Base-by-base conservation (phyloP, 306 rosid species). In the Cicer chorassanicum region DNA sequence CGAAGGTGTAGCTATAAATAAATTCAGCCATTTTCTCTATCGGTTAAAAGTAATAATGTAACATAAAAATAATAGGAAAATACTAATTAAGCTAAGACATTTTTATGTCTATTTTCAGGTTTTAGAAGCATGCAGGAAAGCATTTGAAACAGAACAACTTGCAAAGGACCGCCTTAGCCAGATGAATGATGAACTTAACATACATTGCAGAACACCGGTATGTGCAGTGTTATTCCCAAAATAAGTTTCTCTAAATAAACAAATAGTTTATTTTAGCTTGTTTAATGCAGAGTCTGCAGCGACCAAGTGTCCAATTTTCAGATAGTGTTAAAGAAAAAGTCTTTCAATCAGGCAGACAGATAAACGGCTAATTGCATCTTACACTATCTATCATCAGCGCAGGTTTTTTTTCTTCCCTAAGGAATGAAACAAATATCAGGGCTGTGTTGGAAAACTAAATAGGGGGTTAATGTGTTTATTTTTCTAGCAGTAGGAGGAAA, bases 131-230 rank as follows among this genome's bases (percentile, higher is more conserved):
- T 88, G 94, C 86, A 84, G 70, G 73, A 86, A 85, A 82, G 90
- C 97, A 39, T 83, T 69, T 68, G 94, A 80, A 68, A 79, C 89
- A 45, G 97, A 89, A 83, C 79, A 83, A 65, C 19, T 59, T 53
- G 92, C 97, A 8, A 82, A 78, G 70, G 75, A 74, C 53, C 92
- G 96, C 19, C 82, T 93, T 19, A 63, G 36, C 70, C 79, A 81
- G 78, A 86, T 91, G 94, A 87, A 88, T 19, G 80, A 86, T 16
- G 96, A 93, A 62, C 96, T 93, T 75, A 83, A 73, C 79, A 80
- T 83, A 55, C 98, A 90, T 54, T 79, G 90, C 82, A 86, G 96
- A 84, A 84, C 75, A 80, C 40, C 77, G 68, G 98, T 93, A 83
- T 38, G 68, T 64, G 24, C 19, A 6, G 49, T 40, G 40, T 84